A percentile compares a stretch with the other conserved stretches of the same genome.
These are phyloP conservation scores for Mortierella sp. DNA, from an alignment of 371 early-diverging fungal genomes.

Conservation along the genomic window DNA sequence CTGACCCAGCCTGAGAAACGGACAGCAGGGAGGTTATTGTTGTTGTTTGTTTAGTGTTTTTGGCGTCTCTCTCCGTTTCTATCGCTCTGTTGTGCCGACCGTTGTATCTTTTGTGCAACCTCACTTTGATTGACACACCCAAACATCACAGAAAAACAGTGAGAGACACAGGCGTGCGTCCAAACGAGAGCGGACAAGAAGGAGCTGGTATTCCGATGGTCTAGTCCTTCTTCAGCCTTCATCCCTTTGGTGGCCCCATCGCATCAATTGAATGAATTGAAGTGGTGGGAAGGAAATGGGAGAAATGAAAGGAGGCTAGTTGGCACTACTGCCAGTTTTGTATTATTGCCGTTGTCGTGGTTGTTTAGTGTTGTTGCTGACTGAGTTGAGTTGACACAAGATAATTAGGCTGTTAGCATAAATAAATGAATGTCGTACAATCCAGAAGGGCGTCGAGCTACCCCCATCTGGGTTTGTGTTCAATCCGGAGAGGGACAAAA, in stretches of 20 bases:
- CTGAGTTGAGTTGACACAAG: not conserved
- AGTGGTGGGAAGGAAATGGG: no score
- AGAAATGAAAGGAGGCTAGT: no score
- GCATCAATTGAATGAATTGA: no score
- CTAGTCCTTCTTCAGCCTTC: no score
- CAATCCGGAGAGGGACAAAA: not conserved
- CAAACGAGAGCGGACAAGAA: no score
- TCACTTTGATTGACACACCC: no score
- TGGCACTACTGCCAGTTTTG: no score
- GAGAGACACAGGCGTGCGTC: no score
- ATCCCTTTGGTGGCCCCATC: no score
- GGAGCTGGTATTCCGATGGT: no score
- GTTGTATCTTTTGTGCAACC: constrained; percentile 5
- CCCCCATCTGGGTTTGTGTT: not conserved
- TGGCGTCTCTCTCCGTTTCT: not conserved
- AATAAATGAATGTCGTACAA: constrained; percentile 6
- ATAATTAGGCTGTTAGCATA: not conserved
- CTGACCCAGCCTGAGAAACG: not conserved
- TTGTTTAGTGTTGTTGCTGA: not conserved
- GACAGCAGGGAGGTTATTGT: not conserved
- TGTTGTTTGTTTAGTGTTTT: not conserved
- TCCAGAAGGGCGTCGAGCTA: constrained; percentile 4
- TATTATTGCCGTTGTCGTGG: not conserved
- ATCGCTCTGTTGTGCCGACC: no score
- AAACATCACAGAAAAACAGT: no score